phyloP scores from a whole-genome alignment of 306 rosid genomes.

The Cucurbita argyrosperma region DNA sequence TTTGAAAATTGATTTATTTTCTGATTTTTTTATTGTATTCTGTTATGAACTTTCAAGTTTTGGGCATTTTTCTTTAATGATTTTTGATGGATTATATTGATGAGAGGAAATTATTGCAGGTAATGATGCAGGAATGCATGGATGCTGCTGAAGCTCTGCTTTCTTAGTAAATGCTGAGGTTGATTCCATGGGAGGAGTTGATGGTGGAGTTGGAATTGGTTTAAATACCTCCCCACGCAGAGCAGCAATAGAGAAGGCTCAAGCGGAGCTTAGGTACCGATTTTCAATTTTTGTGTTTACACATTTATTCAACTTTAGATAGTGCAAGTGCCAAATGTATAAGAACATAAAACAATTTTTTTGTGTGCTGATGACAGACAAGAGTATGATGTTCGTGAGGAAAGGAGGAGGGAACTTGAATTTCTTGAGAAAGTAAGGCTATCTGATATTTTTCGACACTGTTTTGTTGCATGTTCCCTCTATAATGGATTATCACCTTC shows the following conservation, averaged over 20 bases:
- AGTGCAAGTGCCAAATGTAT: not conserved
- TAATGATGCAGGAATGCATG: slow-evolving; percentile 73
- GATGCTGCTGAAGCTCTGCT: slow-evolving; percentile 64
- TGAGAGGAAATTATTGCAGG: slow-evolving; percentile 31
- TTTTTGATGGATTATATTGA: slow-evolving; percentile 18
- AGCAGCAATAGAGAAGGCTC: slow-evolving; percentile 90
- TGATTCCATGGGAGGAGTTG: slow-evolving; percentile 99
- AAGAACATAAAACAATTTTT: slow-evolving; percentile 7
- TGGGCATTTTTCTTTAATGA: not conserved
- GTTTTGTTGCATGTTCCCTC: not conserved
- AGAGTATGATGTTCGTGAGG: slow-evolving; percentile 87
- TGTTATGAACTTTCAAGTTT: not conserved
- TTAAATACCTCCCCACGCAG: slow-evolving; percentile 89
- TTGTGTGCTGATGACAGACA: slow-evolving; percentile 53
- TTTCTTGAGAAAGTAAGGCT: slow-evolving; percentile 87
- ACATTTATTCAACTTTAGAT: slow-evolving; percentile 6
- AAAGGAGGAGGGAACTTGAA: slow-evolving; percentile 84
- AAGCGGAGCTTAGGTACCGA: slow-evolving; percentile 78
- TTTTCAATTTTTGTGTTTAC: slow-evolving; percentile 1
- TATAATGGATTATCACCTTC: not conserved
- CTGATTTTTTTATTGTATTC: not conserved
- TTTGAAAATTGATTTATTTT: not conserved
- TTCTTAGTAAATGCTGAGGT: slow-evolving; percentile 99
- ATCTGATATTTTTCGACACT: not conserved
- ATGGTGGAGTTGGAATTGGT: slow-evolving; percentile 87